Base-by-base conservation (phyloP, 2,329 filamentous ascomycete species). In the Coleophoma cylindrospora region DNA sequence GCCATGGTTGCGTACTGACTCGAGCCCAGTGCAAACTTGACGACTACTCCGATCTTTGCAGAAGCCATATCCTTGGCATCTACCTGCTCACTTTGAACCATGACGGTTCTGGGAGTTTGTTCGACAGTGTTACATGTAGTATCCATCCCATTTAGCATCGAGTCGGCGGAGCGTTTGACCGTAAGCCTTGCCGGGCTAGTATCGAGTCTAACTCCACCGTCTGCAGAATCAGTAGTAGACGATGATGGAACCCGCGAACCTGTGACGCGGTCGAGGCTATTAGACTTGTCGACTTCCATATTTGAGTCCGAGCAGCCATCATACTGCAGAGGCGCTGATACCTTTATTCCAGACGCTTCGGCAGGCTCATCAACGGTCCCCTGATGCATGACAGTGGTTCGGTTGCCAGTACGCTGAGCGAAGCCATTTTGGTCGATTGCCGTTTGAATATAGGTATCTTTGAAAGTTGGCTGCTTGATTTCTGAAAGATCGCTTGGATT, bases 1-100 rank as follows among this genome's bases (percentile, higher is more conserved):
- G 87, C 87, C 75, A 95, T 89, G 0, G 89, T 95, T 0, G 89
- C 89, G 70, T 95, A 95, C 62, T 89, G 86, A 63, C 87, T 91
- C 45, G 84, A 83, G 1, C 83, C 86, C 27, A 95, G 75, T 64
- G 89, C 84, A 68, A 95, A 80, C 64, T 83, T 89, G 58, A 94
- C 66, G 22, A 88, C 69, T 0, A 90, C 75, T 1, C 84, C 88
- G 15, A 89, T 71, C 61, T 86, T 85, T 46, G 54, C 45, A 50
- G 48, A 17, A 36, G 44, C 22, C 17, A 37, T 48, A 10, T 34
- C 49, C 22, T 50, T 34, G 17, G 34, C 27, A 12, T 48, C 43
- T 34, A 50, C 45, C 11, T 50, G 44, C 12, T 37, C 33, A 12
- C 21, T 36, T n/a, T 45, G 33, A 13, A 33, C 36, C 34, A 37